phyloP scores from a whole-genome alignment of 2,329 filamentous ascomycete species.

The Clonostachys chloroleuca region DNA sequence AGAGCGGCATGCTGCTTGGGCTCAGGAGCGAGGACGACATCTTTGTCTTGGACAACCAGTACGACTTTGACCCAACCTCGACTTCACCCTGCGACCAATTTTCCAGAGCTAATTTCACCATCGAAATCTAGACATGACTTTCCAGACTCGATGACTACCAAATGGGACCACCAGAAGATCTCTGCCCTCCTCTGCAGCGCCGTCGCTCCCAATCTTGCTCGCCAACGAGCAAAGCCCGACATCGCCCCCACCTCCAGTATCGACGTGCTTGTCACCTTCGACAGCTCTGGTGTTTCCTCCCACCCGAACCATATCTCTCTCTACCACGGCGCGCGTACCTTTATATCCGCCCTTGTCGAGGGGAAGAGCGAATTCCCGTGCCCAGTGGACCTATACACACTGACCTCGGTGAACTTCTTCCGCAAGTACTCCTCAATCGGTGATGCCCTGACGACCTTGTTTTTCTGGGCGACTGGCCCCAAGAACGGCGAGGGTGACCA shows the following conservation, averaged over 20 bases:
- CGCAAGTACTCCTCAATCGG: constrained; percentile 81
- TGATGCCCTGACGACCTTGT: constrained; percentile 70
- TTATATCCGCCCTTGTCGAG: constrained; percentile 62
- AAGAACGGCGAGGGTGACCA: constrained; percentile 32
- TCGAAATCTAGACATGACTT: constrained; percentile 51
- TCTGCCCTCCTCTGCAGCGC: constrained; percentile 64
- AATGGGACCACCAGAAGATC: constrained; percentile 71
- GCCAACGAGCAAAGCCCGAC: constrained; percentile 11
- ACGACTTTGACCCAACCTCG: constrained; percentile 17
- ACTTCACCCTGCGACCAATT: constrained; percentile 1
- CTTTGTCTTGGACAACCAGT: constrained; percentile 78
- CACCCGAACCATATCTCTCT: constrained; percentile 94
- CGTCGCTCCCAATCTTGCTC: constrained; percentile 64
- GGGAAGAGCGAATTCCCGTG: constrained; percentile 60
- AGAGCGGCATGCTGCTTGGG: constrained; percentile 75
- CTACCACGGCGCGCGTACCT: constrained; percentile 74
- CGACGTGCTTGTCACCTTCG: constrained; percentile 87
- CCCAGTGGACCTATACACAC: constrained; percentile 81
- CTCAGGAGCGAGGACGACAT: constrained; percentile 73
- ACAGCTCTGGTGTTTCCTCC: constrained; percentile 72
- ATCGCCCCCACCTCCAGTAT: constrained; percentile 45
- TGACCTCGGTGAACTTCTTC: constrained; percentile 65
- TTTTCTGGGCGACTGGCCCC: constrained; percentile 41
- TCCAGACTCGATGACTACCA: constrained; percentile 80
- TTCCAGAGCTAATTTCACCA: not conserved